Conservation (phyloP, 2,329 filamentous ascomycete species). For the Hymenoscyphus albidus region DNA sequence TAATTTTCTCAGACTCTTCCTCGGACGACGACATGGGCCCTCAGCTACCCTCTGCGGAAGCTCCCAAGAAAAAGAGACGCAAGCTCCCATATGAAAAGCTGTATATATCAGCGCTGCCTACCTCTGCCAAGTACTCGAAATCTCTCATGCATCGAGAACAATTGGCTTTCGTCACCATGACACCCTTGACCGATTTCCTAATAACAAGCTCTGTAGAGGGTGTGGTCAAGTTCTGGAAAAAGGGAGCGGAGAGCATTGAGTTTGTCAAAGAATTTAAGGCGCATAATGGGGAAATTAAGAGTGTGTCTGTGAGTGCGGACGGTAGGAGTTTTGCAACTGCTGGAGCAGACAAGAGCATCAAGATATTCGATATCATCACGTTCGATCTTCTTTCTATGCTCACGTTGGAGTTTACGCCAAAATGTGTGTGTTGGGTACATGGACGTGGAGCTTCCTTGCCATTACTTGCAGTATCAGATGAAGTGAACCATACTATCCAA, state of each 20-base stretch:
- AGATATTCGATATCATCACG: slow-evolving; percentile 78
- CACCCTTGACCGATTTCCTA: slow-evolving; percentile 87
- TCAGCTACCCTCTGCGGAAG: slow-evolving; percentile 73
- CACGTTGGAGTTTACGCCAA: slow-evolving; percentile 69
- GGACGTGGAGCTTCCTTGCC: slow-evolving; percentile 82
- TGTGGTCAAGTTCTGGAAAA: slow-evolving; percentile 99
- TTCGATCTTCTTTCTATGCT: slow-evolving; percentile 86
- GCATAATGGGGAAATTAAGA: slow-evolving; percentile 78
- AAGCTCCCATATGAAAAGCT: slow-evolving; percentile 92
- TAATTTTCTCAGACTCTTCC: slow-evolving; percentile 44
- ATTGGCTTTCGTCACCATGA: slow-evolving; percentile 80
- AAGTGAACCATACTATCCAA: slow-evolving; percentile 66
- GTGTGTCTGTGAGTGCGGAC: slow-evolving; percentile 81
- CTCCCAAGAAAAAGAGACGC: slow-evolving; percentile 85
- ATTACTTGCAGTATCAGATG: slow-evolving; percentile 77
- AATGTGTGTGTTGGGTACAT: slow-evolving; percentile 89
- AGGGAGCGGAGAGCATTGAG: slow-evolving; percentile 82
- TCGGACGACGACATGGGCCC: slow-evolving; percentile 93
- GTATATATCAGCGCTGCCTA: slow-evolving; percentile 85
- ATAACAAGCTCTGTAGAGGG: slow-evolving; percentile 93
- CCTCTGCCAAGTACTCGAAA: slow-evolving; percentile 79
- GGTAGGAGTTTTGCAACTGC: slow-evolving; percentile 91
- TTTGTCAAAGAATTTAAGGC: slow-evolving; percentile 98
- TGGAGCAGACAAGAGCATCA: slow-evolving; percentile 72
- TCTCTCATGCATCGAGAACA: slow-evolving; percentile 99